A percentile compares a stretch with the other conserved stretches of the same genome.
Conservation (phyloP, 2,329 filamentous ascomycete genomes). For the Aspergillus japonicus region DNA sequence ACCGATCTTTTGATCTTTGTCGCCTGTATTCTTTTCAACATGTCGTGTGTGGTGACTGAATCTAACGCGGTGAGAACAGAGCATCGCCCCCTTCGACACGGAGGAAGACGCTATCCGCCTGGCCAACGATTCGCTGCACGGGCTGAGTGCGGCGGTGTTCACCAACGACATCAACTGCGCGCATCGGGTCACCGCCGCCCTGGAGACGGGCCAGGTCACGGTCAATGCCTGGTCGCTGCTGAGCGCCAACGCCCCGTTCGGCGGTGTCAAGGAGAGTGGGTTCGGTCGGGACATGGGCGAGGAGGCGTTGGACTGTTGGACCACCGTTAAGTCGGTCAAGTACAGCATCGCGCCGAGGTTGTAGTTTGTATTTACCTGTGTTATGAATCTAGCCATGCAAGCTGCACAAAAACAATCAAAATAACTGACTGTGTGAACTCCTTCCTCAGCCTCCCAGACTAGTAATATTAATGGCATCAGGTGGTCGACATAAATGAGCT, state of each 20-base stretch:
- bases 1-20: neutral
- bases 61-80: slow-evolving; percentile 22
- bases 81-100: slow-evolving; percentile 58
- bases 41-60: too few relatives aligned
- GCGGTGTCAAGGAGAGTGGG: slow-evolving; percentile 29
- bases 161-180: slow-evolving; percentile 27
- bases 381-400: neutral
- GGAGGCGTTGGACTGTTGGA: neutral
- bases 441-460: too few relatives aligned
- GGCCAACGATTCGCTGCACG: slow-evolving; percentile 53
- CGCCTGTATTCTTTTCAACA: neutral
- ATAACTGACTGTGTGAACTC: too few relatives aligned
- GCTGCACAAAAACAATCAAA: too few relatives aligned
- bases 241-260: slow-evolving; percentile 27
- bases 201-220: slow-evolving; percentile 28
- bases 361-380: neutral
- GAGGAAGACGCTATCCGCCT: slow-evolving; percentile 58
- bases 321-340: slow-evolving; percentile 1
- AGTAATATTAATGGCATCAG: too few relatives aligned
- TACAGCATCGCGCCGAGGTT: neutral
- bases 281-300: slow-evolving; percentile 27
- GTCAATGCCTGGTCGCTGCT: slow-evolving; percentile 30
- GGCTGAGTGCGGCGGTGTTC: slow-evolving; percentile 28
- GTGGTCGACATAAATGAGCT: too few relatives aligned
- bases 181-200: slow-evolving; percentile 20